A percentile compares a stretch with the other conserved stretches of the same genome.
Evolutionary conservation across 2,329 filamentous ascomycete species (phyloP).

Genomic region (Dactylellina leptospora): DNA sequence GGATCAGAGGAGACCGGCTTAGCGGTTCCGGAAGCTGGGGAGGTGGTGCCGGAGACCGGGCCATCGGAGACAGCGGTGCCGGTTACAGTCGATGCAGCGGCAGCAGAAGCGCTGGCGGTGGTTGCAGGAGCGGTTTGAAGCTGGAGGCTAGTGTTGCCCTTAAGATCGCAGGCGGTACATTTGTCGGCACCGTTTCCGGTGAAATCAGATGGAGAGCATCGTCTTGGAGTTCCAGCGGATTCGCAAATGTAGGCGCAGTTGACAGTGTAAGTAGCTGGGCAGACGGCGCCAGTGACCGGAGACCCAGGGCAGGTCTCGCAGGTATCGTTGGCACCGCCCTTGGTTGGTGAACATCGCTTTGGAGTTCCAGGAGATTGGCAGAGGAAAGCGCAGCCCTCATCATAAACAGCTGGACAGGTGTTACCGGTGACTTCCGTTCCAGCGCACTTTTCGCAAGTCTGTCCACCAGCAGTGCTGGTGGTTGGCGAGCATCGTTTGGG

Average conservation of each 20-base stretch:
- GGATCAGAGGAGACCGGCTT: too few species aligned
- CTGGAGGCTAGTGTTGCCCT: constrained; percentile 2
- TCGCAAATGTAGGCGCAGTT: constrained; percentile 7
- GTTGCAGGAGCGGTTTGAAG: not conserved
- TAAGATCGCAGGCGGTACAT: not conserved
- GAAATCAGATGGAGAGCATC: constrained; percentile 5
- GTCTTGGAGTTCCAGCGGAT: constrained; percentile 6
- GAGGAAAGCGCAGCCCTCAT: constrained; percentile 4
- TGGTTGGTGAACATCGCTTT: not conserved
- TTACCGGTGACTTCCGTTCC: constrained; percentile 10
- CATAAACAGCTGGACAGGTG: not conserved
- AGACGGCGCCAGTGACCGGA: not conserved
- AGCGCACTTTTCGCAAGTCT: constrained; percentile 8
- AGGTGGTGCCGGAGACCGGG: not conserved
- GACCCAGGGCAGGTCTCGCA: constrained; percentile 9
- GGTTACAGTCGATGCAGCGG: not conserved
- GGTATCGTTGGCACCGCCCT: not conserved
- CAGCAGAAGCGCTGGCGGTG: not conserved
- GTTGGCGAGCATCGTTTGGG: constrained; percentile 2
- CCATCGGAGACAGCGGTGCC: not conserved
- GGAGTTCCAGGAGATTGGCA: constrained; percentile 13
- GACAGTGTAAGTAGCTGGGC: constrained; percentile 1
- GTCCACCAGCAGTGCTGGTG: not conserved
- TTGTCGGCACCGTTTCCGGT: constrained; percentile 6
- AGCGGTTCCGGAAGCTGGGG: not conserved